These are phyloP conservation scores for Closterium sp. DNA, from an alignment of 139 green algal species.

Conservation along the genomic window DNA sequence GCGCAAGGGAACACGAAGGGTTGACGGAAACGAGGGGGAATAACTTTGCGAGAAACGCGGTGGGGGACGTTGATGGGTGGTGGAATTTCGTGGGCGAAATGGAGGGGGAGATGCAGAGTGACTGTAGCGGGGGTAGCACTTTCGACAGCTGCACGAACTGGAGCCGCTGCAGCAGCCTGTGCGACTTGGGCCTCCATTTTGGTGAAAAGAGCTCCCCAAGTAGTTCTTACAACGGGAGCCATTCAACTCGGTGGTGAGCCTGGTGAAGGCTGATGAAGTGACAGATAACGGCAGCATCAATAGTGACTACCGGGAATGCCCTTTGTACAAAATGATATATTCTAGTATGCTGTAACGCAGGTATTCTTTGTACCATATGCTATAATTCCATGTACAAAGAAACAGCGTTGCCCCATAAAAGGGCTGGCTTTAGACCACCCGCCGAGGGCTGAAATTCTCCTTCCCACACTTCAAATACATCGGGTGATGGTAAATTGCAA, in stretches of 20 bases:
- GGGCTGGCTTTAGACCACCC: no score
- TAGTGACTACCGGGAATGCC: background rate
- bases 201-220: background rate
- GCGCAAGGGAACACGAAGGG: background rate
- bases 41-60: background rate
- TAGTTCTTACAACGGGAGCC: background rate
- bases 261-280: background rate
- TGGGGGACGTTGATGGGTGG: background rate
- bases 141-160: background rate
- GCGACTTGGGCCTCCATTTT: background rate
- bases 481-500: no score
- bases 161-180: background rate
- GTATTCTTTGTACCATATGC: no score
- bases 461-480: no score
- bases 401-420: no score
- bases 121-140: background rate
- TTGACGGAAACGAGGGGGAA: background rate
- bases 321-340: no score
- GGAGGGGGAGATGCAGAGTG: background rate
- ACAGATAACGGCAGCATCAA: no score
- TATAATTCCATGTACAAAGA: no score
- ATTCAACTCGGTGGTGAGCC: background rate
- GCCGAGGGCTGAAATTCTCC: no score
- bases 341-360: no score
- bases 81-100: background rate